phyloP scores from a whole-genome alignment of 176 grass and related monocot genomes.

The Cocos nucifera region DNA sequence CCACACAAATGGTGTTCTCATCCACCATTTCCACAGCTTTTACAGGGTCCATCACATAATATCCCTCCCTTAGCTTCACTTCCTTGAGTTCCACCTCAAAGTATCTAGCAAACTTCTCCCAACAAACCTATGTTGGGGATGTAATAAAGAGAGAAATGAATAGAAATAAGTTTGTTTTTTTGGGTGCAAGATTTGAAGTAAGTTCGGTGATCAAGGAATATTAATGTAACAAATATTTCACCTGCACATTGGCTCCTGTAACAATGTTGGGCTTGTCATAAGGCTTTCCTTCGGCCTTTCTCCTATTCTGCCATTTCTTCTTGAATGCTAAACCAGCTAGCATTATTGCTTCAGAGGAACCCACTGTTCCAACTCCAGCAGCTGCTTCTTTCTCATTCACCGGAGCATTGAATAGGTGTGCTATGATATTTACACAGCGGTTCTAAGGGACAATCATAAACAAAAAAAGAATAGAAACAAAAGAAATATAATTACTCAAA shows the following conservation, averaged over 20 bases:
- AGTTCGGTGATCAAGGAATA: background rate
- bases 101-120: constrained; percentile 93
- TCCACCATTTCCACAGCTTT: constrained; percentile 71
- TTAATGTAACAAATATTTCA: background rate
- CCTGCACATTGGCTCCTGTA: constrained; percentile 72
- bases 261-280: constrained; percentile 82
- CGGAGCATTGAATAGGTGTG: constrained; percentile 69
- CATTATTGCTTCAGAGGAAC: constrained; percentile 98
- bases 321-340: constrained; percentile 87
- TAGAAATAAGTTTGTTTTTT: background rate
- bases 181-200: background rate
- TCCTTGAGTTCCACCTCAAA: constrained; percentile 95
- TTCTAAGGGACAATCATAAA: constrained; percentile 32
- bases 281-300: constrained; percentile 54
- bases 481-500: no score
- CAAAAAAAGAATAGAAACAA: no score
- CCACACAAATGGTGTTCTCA: constrained; percentile 95
- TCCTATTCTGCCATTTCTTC: constrained; percentile 65
- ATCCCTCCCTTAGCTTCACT: constrained; percentile 68
- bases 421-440: constrained; percentile 96
- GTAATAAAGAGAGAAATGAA: background rate
- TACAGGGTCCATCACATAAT: constrained; percentile 74
- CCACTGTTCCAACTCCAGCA: constrained; percentile 72
- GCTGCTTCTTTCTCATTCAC: constrained; percentile 29
- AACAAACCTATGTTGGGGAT: constrained; percentile 47